Percentiles rank a stretch among this genome's conserved stretches.
These are phyloP conservation scores for Acer yangbiense DNA, from an alignment of 345 rosid genomes.

Conservation along the genomic window DNA sequence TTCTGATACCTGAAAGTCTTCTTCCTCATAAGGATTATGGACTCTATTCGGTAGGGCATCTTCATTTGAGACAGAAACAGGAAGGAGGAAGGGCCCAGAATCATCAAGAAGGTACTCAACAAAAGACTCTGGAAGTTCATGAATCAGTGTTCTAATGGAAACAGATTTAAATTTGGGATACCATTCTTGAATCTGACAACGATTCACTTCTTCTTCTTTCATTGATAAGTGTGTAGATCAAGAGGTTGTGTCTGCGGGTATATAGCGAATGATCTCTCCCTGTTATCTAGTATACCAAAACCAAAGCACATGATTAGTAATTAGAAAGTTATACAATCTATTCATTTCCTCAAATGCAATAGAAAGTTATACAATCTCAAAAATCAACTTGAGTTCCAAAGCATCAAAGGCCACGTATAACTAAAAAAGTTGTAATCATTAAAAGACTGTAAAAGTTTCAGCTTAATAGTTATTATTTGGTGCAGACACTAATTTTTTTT, in stretches of 20 bases:
- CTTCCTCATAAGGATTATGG: constrained; percentile 64
- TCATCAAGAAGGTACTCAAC: constrained; percentile 72
- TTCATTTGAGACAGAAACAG: constrained; percentile 55
- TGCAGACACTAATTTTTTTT: not conserved
- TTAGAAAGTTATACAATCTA: not conserved
- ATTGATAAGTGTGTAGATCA: constrained; percentile 28
- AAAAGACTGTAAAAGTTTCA: too few species aligned
- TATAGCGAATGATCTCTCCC: not conserved
- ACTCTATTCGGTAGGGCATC: constrained; percentile 82
- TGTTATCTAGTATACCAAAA: not conserved
- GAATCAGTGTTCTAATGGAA: constrained; percentile 70
- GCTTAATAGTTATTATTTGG: not conserved
- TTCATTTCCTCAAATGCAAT: not conserved
- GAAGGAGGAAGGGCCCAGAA: constrained; percentile 74
- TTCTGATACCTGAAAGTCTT: constrained; percentile 61
- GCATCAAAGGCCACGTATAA: not conserved
- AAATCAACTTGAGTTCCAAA: not conserved
- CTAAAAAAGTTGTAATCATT: not conserved
- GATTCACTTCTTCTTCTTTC: constrained; percentile 71
- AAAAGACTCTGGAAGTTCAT: constrained; percentile 75
- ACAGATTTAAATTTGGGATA: constrained; percentile 71
- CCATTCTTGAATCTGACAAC: constrained; percentile 90
- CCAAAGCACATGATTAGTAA: not conserved
- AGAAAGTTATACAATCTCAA: not conserved
- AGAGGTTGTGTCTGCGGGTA: not conserved